phyloP scores from a whole-genome alignment of 306 rosid genomes.

The Citrullus mucosospermus region DNA sequence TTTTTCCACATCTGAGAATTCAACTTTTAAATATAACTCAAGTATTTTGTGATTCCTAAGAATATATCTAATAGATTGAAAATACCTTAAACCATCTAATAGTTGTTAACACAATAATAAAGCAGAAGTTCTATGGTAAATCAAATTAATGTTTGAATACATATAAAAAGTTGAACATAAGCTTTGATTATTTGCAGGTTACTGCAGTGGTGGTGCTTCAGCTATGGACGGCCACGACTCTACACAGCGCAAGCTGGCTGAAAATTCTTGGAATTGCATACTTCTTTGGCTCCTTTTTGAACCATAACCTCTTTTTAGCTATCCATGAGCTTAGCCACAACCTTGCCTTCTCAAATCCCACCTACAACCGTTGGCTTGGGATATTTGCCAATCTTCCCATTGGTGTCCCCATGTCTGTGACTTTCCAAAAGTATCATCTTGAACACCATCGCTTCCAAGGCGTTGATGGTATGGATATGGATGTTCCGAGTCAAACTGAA shows the following conservation, averaged over 20 bases:
- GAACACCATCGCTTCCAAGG: slow-evolving; percentile 93
- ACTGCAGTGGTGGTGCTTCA: slow-evolving; percentile 56
- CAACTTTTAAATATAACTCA: background rate
- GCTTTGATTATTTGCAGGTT: slow-evolving; percentile 35
- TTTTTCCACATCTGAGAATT: background rate
- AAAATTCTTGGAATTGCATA: slow-evolving; percentile 63
- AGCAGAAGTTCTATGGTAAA: background rate
- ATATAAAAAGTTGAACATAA: background rate
- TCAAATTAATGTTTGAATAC: background rate
- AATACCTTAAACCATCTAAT: background rate
- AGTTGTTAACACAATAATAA: background rate
- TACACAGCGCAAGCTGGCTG: slow-evolving; percentile 56
- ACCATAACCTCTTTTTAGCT: slow-evolving; percentile 88
- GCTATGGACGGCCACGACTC: slow-evolving; percentile 54
- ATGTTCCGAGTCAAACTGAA: slow-evolving; percentile 63
- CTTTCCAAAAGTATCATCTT: slow-evolving; percentile 88
- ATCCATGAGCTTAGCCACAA: slow-evolving; percentile 96
- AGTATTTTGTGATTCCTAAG: background rate
- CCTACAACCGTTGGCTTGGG: slow-evolving; percentile 67
- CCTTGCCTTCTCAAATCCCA: slow-evolving; percentile 81
- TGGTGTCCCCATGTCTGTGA: slow-evolving; percentile 88
- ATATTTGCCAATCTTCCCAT: slow-evolving; percentile 89
- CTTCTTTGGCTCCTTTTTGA: slow-evolving; percentile 86
- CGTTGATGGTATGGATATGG: slow-evolving; percentile 87
- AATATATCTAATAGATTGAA: background rate